These are phyloP conservation scores for Trichoderma sp. DNA, from an alignment of 2,329 filamentous ascomycete species.

Conservation along the genomic window DNA sequence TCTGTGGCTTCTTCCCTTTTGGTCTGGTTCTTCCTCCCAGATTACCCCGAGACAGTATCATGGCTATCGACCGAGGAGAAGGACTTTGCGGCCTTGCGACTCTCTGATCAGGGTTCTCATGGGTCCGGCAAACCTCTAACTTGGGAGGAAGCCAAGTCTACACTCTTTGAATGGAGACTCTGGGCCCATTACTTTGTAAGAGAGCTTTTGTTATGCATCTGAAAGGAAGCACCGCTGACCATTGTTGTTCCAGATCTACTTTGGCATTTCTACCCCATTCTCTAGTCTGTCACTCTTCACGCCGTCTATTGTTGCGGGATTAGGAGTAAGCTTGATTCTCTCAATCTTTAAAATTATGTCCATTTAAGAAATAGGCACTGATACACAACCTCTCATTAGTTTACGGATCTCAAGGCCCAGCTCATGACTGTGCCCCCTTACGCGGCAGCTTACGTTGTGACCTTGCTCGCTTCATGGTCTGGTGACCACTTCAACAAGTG, in stretches of 20 bases:
- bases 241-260: neutral
- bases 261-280: neutral
- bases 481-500: neutral
- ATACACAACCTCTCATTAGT: neutral
- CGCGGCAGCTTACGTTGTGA: neutral
- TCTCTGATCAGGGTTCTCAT: neutral
- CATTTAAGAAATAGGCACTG: neutral
- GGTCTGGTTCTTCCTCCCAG: neutral
- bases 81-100: neutral
- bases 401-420: neutral
- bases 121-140: neutral
- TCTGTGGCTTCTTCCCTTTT: neutral
- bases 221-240: neutral
- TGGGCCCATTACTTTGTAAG: neutral
- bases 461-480: neutral
- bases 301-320: neutral
- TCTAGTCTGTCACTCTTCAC: neutral
- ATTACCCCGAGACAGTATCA: neutral
- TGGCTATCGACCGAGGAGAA: neutral
- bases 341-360: neutral
- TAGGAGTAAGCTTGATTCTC: neutral
- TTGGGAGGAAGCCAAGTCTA: neutral
- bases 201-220: neutral
- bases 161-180: neutral
- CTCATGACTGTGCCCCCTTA: slow-evolving; percentile 1